phyloP scores from a whole-genome alignment of 495 filamentous ascomycete species.

The Cryomyces minteri region DNA sequence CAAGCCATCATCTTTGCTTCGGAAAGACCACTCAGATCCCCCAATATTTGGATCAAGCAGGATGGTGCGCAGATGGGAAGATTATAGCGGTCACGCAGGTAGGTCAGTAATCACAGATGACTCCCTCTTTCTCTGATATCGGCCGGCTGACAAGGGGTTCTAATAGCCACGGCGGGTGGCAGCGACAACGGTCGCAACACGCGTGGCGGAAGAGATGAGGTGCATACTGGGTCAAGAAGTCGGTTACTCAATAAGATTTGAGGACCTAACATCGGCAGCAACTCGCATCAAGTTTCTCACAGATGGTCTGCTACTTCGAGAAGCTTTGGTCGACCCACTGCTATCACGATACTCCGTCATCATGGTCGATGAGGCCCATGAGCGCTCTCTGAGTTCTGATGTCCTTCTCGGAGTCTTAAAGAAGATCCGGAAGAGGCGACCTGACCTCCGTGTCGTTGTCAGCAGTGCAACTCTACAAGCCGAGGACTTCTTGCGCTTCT shows the following conservation, averaged over 20 bases:
- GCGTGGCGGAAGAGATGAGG: slow-evolving; percentile 87
- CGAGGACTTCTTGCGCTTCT: slow-evolving; percentile 74
- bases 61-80: slow-evolving; percentile 77
- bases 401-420: slow-evolving; percentile 86
- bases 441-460: slow-evolving; percentile 75
- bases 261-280: slow-evolving; percentile 74
- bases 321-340: slow-evolving; percentile 84
- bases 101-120: slow-evolving; percentile 14
- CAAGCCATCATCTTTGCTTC: slow-evolving; percentile 22
- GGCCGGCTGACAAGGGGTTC: slow-evolving; percentile 6
- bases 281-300: slow-evolving; percentile 95
- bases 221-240: slow-evolving; percentile 87
- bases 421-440: slow-evolving; percentile 69
- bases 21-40: slow-evolving; percentile 31
- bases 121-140: slow-evolving; percentile 1
- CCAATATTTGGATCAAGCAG: slow-evolving; percentile 31
- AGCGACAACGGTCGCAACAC: slow-evolving; percentile 74
- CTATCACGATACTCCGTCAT: slow-evolving; percentile 88
- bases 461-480: slow-evolving; percentile 92
- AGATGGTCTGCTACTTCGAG: slow-evolving; percentile 84
- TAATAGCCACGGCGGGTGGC: slow-evolving; percentile 78
- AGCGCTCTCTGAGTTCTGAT: slow-evolving; percentile 86
- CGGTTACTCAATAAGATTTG: slow-evolving; percentile 92
- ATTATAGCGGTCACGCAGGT: slow-evolving; percentile 84
- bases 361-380: slow-evolving; percentile 98